phyloP scores from a whole-genome alignment of 352 stramenopile species.

The Phytophthora meadii region DNA sequence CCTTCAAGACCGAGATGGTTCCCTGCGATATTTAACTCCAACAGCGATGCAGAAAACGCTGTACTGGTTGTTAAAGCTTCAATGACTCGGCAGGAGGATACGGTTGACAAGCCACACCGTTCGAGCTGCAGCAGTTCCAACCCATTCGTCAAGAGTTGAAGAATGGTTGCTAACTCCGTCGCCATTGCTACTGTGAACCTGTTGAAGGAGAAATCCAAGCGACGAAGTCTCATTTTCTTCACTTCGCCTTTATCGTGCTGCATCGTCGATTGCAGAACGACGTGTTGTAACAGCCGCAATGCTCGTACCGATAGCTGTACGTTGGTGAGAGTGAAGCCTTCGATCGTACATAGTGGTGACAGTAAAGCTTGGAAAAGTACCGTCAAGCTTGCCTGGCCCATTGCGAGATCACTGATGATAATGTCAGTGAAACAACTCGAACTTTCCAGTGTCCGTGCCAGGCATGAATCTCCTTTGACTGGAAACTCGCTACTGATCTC shows the following conservation, averaged over 20 bases:
- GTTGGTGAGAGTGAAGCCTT: conserved; percentile 57
- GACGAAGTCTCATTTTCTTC: conserved; percentile 41
- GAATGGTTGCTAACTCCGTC: conserved; percentile 49
- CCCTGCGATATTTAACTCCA: conserved; percentile 68
- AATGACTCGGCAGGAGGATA: conserved; percentile 46
- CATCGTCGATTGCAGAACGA: conserved; percentile 65
- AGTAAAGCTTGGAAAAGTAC: conserved; percentile 63
- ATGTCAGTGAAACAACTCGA: conserved; percentile 55
- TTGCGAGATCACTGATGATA: conserved; percentile 51
- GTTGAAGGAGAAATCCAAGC: conserved; percentile 77
- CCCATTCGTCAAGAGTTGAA: conserved; percentile 53
- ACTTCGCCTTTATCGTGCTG: conserved; percentile 20
- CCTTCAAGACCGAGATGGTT: conserved; percentile 62
- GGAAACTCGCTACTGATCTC: conserved; percentile 19
- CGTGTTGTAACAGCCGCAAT: conserved; percentile 57
- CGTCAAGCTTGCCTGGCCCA: conserved; percentile 50
- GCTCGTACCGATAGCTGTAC: conserved; percentile 46
- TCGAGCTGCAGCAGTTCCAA: conserved; percentile 71
- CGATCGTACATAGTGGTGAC: conserved; percentile 42
- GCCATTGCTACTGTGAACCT: conserved; percentile 59
- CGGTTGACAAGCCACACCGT: conserved; percentile 46
- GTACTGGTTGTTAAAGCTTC: conserved; percentile 55
- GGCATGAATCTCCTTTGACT: conserved; percentile 57
- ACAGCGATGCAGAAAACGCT: conserved; percentile 51
- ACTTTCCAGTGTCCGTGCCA: conserved; percentile 50